A percentile compares a stretch with the other conserved stretches of the same genome.
Conservation (phyloP, 1,139 yeast species). For the Yamadazyma triangularis region DNA sequence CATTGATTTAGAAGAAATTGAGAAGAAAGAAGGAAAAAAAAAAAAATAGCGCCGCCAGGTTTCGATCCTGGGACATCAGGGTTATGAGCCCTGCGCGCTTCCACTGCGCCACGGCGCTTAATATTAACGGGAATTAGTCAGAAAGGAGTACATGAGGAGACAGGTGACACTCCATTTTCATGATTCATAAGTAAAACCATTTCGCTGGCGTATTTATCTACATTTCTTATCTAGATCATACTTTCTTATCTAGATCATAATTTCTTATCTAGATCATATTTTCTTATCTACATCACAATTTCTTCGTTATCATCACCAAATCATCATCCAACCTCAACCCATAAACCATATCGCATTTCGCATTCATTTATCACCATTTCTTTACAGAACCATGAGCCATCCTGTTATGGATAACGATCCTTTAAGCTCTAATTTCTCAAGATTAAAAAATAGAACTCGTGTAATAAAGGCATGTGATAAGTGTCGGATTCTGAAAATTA, state of each 20-base stretch:
- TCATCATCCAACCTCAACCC: not conserved
- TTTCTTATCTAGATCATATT: not conserved
- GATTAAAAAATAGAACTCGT: constrained; percentile 26
- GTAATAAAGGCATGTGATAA: constrained; percentile 60
- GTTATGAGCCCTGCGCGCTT: constrained; percentile 99
- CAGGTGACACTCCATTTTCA: too few relatives aligned
- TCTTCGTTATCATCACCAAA: not conserved
- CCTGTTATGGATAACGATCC: not conserved
- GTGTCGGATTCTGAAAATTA: constrained; percentile 57
- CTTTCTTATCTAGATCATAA: not conserved
- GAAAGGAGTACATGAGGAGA: too few relatives aligned
- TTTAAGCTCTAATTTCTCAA: not conserved
- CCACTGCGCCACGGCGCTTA: constrained; percentile 92
- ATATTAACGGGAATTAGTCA: too few relatives aligned
- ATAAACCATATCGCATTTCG: not conserved
- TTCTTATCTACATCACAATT: not conserved
- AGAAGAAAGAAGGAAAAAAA: too few relatives aligned
- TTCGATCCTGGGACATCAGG: constrained; percentile 99
- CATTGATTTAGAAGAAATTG: not conserved
- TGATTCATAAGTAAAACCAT: not conserved
- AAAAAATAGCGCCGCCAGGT: constrained; percentile 85
- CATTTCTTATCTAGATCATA: not conserved
- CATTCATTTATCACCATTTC: not conserved
- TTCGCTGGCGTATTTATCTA: not conserved
- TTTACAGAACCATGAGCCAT: not conserved